Base-by-base conservation (phyloP, 2,329 filamentous ascomycete genomes). In the Aspergillus bombycis region DNA sequence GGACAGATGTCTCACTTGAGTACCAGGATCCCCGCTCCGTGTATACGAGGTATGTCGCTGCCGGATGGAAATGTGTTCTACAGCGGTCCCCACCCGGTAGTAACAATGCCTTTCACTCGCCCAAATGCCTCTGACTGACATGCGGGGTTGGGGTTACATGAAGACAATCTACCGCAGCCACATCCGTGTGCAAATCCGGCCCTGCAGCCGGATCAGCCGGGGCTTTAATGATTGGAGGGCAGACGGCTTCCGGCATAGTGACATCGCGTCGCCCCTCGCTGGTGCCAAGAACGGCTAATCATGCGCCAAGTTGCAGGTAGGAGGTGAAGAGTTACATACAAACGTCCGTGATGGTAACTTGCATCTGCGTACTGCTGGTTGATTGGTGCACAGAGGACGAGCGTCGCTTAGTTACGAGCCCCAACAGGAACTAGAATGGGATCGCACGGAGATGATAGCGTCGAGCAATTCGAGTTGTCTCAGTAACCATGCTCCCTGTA, bases 401-500 rank as follows among this genome's bases (percentile, higher is more conserved):
- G 7, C 1, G 0, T 41, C 38, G 19, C 7, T 41, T 41, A 16
- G n/a, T 10, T 41, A 0, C 0, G 19, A 41, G 38, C 38, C n/a
- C 46, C 23, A 23, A 14, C 16, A 21, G 26, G 48, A 43, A 32
- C 32, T 1, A 36, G 9, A 19, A n/a, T 30, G n/a, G 4, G 45
- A 45, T 59, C 45, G 23, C 45, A 52, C 45, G 2, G 14, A 57
- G 14, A 53, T 5, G 14, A 16, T 7, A 1, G 34, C 16, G 61
- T 43, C 36, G 28, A 58, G 30, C 19, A 55, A 46, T 32, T 2
- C 46, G n/a, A 45, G 45, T 23, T 48, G 19, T 7, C 48, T 43
- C 58, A 36, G 60, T 11, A 41, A n/a, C 48, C 58, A 50, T 6
- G 45, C 8, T 32, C 36, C 58, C 21, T 46, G 26, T 7, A 61